A percentile compares a stretch with the other conserved stretches of the same genome.
Evolutionary conservation across 176 grass and related monocot species (phyloP).

Genomic region (Raddia guianensis): DNA sequence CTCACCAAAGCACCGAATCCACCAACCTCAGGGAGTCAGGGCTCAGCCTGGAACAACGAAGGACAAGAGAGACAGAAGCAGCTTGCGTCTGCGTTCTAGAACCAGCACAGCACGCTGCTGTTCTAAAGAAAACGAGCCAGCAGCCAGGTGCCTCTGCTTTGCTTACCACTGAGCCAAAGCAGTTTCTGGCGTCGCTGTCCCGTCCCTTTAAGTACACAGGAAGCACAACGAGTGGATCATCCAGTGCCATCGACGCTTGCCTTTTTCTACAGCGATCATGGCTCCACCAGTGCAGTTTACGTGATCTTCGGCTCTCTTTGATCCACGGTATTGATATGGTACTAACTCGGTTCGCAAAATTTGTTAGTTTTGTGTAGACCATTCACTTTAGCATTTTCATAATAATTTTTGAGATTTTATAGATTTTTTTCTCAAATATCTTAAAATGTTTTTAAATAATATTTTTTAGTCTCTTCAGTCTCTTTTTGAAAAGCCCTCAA

Average conservation of each 20-base stretch:
- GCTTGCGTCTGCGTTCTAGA: neutral
- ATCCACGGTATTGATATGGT: no score
- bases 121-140: neutral
- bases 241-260: conserved; percentile 5
- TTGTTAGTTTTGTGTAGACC: no score
- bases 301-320: neutral
- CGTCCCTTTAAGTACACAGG: neutral
- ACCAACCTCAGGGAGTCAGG: neutral
- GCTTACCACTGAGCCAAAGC: neutral
- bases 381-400: no score
- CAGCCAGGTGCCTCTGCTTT: neutral
- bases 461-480: no score
- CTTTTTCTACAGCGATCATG: conserved; percentile 49
- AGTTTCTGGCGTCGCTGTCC: neutral
- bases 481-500: no score
- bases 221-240: neutral
- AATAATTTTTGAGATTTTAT: no score
- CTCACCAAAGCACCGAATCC: neutral
- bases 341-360: no score
- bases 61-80: neutral
- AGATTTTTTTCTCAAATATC: no score
- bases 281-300: conserved; percentile 14
- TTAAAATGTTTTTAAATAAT: no score
- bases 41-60: neutral
- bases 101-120: neutral